These are phyloP conservation scores for Pouteria glomerata DNA, from an alignment of 148 eudicot species.

Conservation along the genomic window DNA sequence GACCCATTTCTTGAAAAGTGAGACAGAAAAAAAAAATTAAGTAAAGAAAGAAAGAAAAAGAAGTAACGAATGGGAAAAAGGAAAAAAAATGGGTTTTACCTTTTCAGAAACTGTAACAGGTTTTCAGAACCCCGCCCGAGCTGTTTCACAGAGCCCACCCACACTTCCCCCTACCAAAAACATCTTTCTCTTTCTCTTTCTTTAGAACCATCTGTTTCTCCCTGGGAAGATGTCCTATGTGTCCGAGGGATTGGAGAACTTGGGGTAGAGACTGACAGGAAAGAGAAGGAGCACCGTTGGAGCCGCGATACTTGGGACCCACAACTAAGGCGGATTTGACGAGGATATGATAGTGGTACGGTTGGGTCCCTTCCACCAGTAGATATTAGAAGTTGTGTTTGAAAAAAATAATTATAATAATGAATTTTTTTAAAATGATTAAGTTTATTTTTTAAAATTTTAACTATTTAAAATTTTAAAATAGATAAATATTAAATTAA, in stretches of 20 bases:
- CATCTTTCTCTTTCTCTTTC: too few relatives aligned
- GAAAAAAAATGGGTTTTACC: constrained; percentile 23
- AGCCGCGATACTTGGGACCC: constrained; percentile 21
- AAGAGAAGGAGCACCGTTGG: constrained; percentile 18
- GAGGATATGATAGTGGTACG: constrained; percentile 21
- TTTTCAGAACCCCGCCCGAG: too few relatives aligned
- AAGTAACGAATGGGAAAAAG: constrained; percentile 17
- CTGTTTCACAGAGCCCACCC: too few relatives aligned
- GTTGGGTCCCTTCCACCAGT: not conserved
- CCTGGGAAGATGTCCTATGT: not conserved
- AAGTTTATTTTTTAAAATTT: too few relatives aligned
- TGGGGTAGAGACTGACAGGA: constrained; percentile 20
- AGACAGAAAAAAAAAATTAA: constrained; percentile 10
- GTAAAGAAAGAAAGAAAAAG: too few relatives aligned
- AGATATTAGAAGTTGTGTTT: too few relatives aligned
- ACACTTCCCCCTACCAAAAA: too few relatives aligned
- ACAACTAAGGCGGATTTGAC: constrained; percentile 33
- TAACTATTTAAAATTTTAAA: too few relatives aligned
- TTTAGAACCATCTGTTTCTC: too few relatives aligned
- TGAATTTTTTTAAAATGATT: too few relatives aligned
- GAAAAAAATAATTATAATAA: too few relatives aligned
- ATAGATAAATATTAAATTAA: too few relatives aligned
- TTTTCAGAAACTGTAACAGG: constrained; percentile 17
- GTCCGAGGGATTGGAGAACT: constrained; percentile 25
- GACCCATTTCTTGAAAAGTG: constrained; percentile 29